Conservation (phyloP, 306 rosid genomes). For the Pachyrhizus erosus region DNA sequence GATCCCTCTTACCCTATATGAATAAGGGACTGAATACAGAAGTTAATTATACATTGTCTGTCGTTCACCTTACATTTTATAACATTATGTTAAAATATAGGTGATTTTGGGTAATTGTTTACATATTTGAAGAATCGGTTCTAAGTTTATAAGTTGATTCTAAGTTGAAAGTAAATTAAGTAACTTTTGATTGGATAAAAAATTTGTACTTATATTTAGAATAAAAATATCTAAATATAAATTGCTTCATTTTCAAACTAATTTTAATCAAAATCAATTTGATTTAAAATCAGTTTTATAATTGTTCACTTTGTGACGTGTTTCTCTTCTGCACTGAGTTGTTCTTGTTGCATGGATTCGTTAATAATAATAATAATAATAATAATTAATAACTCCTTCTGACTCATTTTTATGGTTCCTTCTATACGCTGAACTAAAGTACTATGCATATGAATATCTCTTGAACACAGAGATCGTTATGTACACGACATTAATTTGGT, state of each 20-base stretch:
- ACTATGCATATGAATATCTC: not conserved
- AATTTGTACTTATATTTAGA: not conserved
- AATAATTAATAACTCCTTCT: not conserved
- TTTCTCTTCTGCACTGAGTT: not conserved
- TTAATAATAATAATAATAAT: not conserved
- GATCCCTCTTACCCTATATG: not conserved
- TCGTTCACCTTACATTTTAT: not conserved
- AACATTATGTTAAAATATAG: not conserved
- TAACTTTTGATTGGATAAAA: too few relatives aligned
- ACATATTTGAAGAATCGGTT: not conserved
- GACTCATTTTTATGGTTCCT: not conserved
- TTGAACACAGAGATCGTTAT: not conserved
- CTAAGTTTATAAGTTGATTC: not conserved
- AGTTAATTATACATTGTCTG: slow-evolving; percentile 14
- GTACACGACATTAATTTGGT: not conserved
- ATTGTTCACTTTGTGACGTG: too few relatives aligned
- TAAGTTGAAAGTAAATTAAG: not conserved
- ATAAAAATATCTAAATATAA: too few relatives aligned
- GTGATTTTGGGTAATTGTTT: not conserved
- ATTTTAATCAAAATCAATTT: too few relatives aligned
- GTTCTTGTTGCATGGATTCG: slow-evolving; percentile 11
- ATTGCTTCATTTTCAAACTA: too few relatives aligned
- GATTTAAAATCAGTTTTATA: too few relatives aligned
- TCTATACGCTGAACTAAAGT: not conserved
- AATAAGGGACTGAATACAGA: not conserved